These are phyloP conservation scores for Rhypophila decipiens DNA, from an alignment of 495 filamentous ascomycete species.

Conservation along the genomic window DNA sequence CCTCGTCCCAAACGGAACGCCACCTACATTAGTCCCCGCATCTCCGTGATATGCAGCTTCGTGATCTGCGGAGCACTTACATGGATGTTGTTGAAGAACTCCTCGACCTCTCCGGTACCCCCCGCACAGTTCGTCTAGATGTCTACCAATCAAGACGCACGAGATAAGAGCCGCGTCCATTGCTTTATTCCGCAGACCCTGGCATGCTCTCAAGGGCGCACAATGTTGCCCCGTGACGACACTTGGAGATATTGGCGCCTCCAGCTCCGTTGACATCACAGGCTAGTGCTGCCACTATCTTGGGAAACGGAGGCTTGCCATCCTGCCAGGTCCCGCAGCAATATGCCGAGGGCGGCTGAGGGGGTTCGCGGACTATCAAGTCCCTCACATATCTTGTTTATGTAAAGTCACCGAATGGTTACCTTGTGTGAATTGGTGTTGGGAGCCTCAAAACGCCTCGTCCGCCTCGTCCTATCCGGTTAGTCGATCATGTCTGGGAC, in stretches of 20 bases:
- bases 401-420: background rate
- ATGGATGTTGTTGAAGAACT: conserved; percentile 7
- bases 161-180: background rate
- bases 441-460: background rate
- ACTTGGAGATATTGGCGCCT: background rate
- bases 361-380: background rate
- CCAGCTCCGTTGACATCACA: background rate
- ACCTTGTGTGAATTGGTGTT: background rate
- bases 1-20: conserved; percentile 2
- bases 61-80: background rate
- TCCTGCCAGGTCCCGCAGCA: background rate
- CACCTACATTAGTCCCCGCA: conserved; percentile 5
- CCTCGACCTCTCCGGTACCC: background rate
- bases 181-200: background rate
- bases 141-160: conserved; percentile 5
- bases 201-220: background rate
- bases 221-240: background rate
- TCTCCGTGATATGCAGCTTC: background rate
- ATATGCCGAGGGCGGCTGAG: background rate
- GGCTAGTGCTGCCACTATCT: background rate
- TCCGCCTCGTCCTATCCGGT: background rate
- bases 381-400: background rate
- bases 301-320: background rate
- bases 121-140: background rate
- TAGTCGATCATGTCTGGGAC: too few species aligned